phyloP scores from a whole-genome alignment of 2,329 filamentous ascomycete species.

The Ophiostoma perfectum region DNA sequence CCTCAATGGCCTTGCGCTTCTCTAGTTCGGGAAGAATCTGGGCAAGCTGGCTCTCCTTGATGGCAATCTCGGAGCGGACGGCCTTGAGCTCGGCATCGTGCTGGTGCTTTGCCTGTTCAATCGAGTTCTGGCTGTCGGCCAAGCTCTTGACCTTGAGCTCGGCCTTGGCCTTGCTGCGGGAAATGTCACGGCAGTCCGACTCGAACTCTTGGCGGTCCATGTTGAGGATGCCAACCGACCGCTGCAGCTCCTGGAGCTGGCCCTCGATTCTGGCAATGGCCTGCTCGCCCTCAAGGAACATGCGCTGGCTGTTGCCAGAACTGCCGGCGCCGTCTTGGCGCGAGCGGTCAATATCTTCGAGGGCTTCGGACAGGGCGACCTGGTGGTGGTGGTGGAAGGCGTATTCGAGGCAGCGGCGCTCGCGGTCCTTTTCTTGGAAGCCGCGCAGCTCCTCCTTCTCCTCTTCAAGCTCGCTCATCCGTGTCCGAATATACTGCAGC shows the following conservation, averaged over 20 bases:
- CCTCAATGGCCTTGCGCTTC: slow-evolving; percentile 66
- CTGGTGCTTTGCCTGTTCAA: slow-evolving; percentile 65
- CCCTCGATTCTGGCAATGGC: slow-evolving; percentile 70
- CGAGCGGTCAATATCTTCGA: slow-evolving; percentile 77
- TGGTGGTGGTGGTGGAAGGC: slow-evolving; percentile 91
- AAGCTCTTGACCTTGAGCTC: slow-evolving; percentile 81
- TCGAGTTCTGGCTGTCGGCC: slow-evolving; percentile 72
- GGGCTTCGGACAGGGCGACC: slow-evolving; percentile 65
- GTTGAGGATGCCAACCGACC: slow-evolving; percentile 76
- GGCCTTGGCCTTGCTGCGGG: slow-evolving; percentile 73
- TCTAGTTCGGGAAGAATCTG: slow-evolving; percentile 73
- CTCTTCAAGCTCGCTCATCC: slow-evolving; percentile 83
- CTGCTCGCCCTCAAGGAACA: slow-evolving; percentile 72
- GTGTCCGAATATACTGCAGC: slow-evolving; percentile 84
- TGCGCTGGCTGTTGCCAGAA: slow-evolving; percentile 72
- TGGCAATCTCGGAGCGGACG: slow-evolving; percentile 66
- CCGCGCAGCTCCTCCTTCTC: slow-evolving; percentile 93
- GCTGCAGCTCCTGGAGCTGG: slow-evolving; percentile 72
- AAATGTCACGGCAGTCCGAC: slow-evolving; percentile 77
- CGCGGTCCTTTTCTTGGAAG: slow-evolving; percentile 91
- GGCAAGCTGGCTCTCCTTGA: slow-evolving; percentile 70
- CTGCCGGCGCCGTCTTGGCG: slow-evolving; percentile 78
- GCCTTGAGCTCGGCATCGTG: slow-evolving; percentile 67
- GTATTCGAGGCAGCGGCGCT: slow-evolving; percentile 87
- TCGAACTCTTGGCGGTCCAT: slow-evolving; percentile 85